Evolutionary conservation across 2,329 filamentous ascomycete species (phyloP), one percentile per base, ranked within the genome.

Genomic region (Zasmidium cellare): DNA sequence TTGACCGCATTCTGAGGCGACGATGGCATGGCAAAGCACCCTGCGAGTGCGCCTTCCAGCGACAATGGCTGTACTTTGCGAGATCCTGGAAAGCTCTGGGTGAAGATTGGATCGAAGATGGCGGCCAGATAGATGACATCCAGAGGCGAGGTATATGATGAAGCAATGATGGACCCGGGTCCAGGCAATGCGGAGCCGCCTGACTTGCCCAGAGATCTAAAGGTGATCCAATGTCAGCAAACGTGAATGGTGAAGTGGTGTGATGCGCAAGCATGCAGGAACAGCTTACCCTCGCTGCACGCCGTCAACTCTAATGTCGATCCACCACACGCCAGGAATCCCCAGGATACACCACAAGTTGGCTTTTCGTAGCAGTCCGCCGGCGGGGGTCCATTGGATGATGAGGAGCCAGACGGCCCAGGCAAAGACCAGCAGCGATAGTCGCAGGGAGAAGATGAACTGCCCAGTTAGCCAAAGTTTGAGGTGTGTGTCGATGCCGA

Each of bases 271-370:
- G 16, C 31, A 61, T 49, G 18, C 45, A 48, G 50, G 48, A 57
- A 12, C 18, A 50, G 71, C 80, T 56, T 74, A 92, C 77, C 94
- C 94, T 77, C 92, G 90, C 76, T 91, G 92, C 54, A 99, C 94
- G 58, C 93, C 93, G 73, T 99, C 94, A 65, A 99, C 91, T 75
- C 97, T 93, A n/a, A 99, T 80, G 75, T 99, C 94, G 56, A 97
- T 88, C 93, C 93, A 97, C 92, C 92, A 97, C 57, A 99, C 90
- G 24, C 94, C 93, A 0, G 92, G 91, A 58, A 96, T 89, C 38
- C 87, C 89, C 66, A 99, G 84, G 64, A 97, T 84, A 60, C 86
- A 84, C 93, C 94, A 97, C 53, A 97, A 78, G 50, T 91, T 85
- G 12, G 90, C 85, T 77, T 97, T 97, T 70, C 91, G 91, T 46